Base-by-base conservation (phyloP, 2,329 filamentous ascomycete genomes). In the Scolecobasidium constrictum region DNA sequence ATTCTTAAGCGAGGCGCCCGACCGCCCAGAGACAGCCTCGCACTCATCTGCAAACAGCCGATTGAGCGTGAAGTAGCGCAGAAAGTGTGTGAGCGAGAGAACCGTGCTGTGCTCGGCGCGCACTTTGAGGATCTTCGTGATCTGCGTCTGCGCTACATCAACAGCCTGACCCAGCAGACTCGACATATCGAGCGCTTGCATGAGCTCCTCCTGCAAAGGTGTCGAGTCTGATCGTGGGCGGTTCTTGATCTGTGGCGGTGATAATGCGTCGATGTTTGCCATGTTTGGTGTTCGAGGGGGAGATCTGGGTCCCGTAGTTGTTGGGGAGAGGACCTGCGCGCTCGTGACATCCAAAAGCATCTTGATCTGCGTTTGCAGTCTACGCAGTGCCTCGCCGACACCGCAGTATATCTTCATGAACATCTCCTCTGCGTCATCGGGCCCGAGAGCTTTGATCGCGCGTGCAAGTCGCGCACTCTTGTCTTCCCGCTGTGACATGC, bases 311-410 rank as follows among this genome's bases (percentile, higher is more conserved):
- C 58, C 56, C 36, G 60, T 53, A 28, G 53, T 48, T 3, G 60
- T 53, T 3, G 67, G 64, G 12, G 62, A 63, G 22, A 67, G 58
- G 15, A 73, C 69, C 40, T 84, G 71, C 11, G 77, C 81, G 57
- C 87, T 94, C 1, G 88, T 92, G 16, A 94, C 84, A 60, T 98
- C 92, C 7, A 98, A 71, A n/a, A 98, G 65, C 7, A 96, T 80
- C 60, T 98, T 98, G 43, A 92, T 83, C 58, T 96, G 90, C 1
- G 86, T 88, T 15, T 86, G 86, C 5, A 95, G 67, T 53, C 92
- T 75, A 44, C 92, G 74, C 38, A 98, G 60, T 3, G 85, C 85
- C 64, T 98, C 92, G 3, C 90, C 83, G 6, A 95, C 81, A 23
- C 83, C 79, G 15, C 87, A 82, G 55, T 96, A 98, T 13, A 94